These are phyloP conservation scores for Galeopsis tetrahit DNA, from an alignment of 257 asterid species.

Conservation along the genomic window DNA sequence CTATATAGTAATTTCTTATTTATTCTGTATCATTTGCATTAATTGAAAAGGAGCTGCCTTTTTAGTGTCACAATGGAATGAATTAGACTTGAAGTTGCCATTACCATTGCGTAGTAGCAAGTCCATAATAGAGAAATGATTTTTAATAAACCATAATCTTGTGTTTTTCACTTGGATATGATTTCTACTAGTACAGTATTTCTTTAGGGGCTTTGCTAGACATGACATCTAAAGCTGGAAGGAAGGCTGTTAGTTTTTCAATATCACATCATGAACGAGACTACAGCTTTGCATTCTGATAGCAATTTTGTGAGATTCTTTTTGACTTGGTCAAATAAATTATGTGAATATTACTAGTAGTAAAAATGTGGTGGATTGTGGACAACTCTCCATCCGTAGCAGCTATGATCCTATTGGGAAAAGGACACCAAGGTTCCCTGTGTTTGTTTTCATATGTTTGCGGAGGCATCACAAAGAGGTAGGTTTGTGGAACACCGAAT, in stretches of 20 bases:
- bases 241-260: constrained; percentile 14
- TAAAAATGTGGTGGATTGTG: constrained; percentile 16
- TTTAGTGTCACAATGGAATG: constrained; percentile 28
- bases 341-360: not conserved
- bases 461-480: constrained; percentile 90
- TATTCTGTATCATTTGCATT: constrained; percentile 28
- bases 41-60: constrained; percentile 22
- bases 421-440: constrained; percentile 92
- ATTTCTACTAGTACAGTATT: too few species aligned
- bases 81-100: constrained; percentile 25
- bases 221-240: not conserved
- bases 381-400: constrained; percentile 5
- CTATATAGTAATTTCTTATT: not conserved
- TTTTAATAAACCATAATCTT: constrained; percentile 7
- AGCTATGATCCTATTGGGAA: too few species aligned
- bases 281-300: constrained; percentile 42
- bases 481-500: too few species aligned
- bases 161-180: constrained; percentile 1
- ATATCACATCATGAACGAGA: constrained; percentile 23
- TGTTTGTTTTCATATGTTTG: constrained; percentile 61
- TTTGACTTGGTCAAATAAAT: constrained; percentile 27
- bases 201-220: constrained; percentile 19
- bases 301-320: constrained; percentile 73
- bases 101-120: constrained; percentile 28
- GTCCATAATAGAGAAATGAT: constrained; percentile 6